phyloP scores from a whole-genome alignment of 371 early-diverging fungal species.

The Mucor indicus region DNA sequence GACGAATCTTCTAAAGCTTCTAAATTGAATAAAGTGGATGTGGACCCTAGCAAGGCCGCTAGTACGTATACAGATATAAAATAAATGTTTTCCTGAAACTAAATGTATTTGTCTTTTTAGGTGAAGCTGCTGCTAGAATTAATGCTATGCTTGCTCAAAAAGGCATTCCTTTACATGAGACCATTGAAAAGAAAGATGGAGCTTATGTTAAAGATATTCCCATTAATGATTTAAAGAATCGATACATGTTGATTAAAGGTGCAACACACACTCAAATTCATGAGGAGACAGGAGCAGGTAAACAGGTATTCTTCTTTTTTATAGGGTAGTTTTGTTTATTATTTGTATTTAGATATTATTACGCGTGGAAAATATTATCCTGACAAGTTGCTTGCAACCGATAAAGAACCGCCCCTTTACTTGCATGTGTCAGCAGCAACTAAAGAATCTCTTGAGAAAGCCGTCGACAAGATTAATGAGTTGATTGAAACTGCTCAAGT shows the following conservation, averaged over 20 bases:
- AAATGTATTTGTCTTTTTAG: conserved; percentile 7
- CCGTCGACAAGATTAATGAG: conserved; percentile 68
- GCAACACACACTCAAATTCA: conserved; percentile 72
- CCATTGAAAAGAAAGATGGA: conserved; percentile 20
- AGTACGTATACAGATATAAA: conserved; percentile 16
- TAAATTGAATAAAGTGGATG: conserved; percentile 9
- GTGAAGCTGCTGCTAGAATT: conserved; percentile 54
- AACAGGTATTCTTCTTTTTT: conserved; percentile 2
- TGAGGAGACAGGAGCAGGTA: conserved; percentile 72
- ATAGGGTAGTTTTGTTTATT: conserved; percentile 6
- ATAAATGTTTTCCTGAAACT: too few species aligned
- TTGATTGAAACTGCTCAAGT: conserved; percentile 56
- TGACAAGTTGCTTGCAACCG: conserved; percentile 67
- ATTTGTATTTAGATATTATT: conserved; percentile 78
- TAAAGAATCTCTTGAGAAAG: conserved; percentile 68
- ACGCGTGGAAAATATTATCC: conserved; percentile 84
- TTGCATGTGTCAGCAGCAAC: conserved; percentile 70
- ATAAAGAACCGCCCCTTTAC: conserved; percentile 75
- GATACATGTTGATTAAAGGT: conserved; percentile 78
- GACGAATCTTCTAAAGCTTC: conserved; percentile 15
- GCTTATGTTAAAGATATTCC: conserved; percentile 64
- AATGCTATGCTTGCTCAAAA: conserved; percentile 61
- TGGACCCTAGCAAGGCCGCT: conserved; percentile 36
- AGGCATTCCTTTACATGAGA: conserved; percentile 23
- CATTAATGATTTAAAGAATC: conserved; percentile 81